Conservation (phyloP, 768 basidiomycete genomes). For the Gelatoporia subvermispora region DNA sequence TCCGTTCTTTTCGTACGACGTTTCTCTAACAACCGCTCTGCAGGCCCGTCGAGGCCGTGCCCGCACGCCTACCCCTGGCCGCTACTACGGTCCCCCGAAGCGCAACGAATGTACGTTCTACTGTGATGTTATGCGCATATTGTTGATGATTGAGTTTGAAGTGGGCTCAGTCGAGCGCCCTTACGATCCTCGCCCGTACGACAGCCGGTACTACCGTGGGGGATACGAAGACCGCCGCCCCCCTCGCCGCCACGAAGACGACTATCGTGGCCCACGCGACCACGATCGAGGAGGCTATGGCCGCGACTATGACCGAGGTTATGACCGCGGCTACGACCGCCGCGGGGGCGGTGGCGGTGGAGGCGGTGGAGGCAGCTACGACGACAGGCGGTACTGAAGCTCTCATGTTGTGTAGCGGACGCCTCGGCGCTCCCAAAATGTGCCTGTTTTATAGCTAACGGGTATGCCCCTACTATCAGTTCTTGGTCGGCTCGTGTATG, state of each 20-base stretch:
- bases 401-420: neutral
- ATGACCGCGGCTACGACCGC: conserved; percentile 37
- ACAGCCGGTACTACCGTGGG: conserved; percentile 73
- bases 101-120: conserved; percentile 52
- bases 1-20: neutral
- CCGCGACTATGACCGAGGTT: conserved; percentile 33
- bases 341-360: too few relatives aligned
- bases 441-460: neutral
- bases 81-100: conserved; percentile 93
- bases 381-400: conserved; percentile 39
- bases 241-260: conserved; percentile 44
- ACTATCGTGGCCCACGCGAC: conserved; percentile 30
- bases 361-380: too few relatives aligned
- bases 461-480: neutral
- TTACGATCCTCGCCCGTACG: conserved; percentile 90
- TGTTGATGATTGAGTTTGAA: too few relatives aligned
- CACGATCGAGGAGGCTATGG: conserved; percentile 41
- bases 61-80: conserved; percentile 88
- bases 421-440: neutral
- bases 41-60: conserved; percentile 89
- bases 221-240: conserved; percentile 40
- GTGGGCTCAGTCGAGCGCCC: conserved; percentile 62
- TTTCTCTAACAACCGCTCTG: neutral
- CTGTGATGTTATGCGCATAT: neutral
- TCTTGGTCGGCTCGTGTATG: neutral